phyloP scores from a whole-genome alignment of 225 moss, liverwort and hornwort species.

The Marchantia paleacea region DNA sequence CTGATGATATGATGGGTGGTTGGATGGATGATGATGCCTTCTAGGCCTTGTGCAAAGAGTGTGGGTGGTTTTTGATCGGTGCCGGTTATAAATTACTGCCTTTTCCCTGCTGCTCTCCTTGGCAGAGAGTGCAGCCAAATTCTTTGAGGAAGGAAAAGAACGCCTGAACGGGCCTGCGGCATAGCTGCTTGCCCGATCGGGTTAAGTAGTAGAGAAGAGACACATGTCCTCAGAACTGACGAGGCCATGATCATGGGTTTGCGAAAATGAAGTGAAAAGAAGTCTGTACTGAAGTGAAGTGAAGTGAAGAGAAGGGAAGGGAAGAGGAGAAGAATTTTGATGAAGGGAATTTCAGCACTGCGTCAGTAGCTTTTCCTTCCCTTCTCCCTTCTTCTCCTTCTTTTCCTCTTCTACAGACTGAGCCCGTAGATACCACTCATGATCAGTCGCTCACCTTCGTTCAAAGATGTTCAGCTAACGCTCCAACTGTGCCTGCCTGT shows the following conservation, averaged over 20 bases:
- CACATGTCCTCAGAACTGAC: too few relatives aligned
- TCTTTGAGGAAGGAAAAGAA: not conserved
- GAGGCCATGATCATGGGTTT: not conserved
- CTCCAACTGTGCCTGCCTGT: not conserved
- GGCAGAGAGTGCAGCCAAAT: not conserved
- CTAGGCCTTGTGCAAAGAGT: not conserved
- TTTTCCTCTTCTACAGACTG: not conserved
- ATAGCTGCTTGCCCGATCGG: not conserved
- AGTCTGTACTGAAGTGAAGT: too few relatives aligned
- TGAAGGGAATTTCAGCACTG: conserved; percentile 4
- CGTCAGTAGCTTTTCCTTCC: not conserved
- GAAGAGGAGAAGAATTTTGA: not conserved
- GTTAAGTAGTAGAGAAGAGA: not conserved
- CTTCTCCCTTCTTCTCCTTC: not conserved
- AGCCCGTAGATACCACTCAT: conserved; percentile 16
- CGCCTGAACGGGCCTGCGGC: not conserved
- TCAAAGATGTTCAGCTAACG: conserved; percentile 5
- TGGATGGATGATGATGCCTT: not conserved
- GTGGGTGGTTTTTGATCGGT: not conserved
- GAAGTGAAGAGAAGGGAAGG: not conserved
- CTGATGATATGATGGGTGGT: not conserved
- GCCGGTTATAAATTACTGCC: not conserved
- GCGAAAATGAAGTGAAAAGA: not conserved
- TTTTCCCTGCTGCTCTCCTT: not conserved
- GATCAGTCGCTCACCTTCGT: not conserved